Evolutionary conservation across 129 eudicot species (phyloP).

Genomic region (Helichrysum umbraculigerum): DNA sequence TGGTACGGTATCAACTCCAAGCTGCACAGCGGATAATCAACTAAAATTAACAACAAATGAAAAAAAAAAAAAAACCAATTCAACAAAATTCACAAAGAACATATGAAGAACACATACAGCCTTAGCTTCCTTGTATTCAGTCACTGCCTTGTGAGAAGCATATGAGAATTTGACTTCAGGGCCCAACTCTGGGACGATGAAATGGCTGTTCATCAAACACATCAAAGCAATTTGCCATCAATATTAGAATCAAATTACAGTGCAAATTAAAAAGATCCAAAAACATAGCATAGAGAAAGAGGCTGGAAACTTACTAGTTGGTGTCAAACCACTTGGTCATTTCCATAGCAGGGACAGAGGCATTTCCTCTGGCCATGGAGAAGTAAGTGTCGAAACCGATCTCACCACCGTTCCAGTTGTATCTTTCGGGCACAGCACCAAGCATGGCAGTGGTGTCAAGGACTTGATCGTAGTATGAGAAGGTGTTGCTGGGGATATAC

Average conservation of each 20-base stretch:
- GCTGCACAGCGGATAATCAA: slow-evolving; percentile 44
- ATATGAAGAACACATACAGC: slow-evolving; percentile 47
- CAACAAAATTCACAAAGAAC: background rate
- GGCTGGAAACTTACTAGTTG: slow-evolving; percentile 70
- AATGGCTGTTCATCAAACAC: slow-evolving; percentile 59
- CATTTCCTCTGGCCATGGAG: slow-evolving; percentile 99
- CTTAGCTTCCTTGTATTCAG: slow-evolving; percentile 81
- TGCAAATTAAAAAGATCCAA: background rate
- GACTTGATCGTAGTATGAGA: slow-evolving; percentile 90
- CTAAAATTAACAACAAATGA: background rate
- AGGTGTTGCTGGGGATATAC: too few species aligned
- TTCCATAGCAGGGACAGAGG: slow-evolving; percentile 99
- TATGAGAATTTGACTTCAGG: slow-evolving; percentile 69
- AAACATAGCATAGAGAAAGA: background rate
- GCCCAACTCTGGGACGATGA: slow-evolving; percentile 79
- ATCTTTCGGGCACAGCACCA: slow-evolving; percentile 91
- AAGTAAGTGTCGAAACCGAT: slow-evolving; percentile 88
- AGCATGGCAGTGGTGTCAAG: slow-evolving; percentile 97
- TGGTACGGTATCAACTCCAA: slow-evolving; percentile 93
- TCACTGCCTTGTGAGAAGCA: slow-evolving; percentile 81
- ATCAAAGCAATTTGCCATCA: slow-evolving; percentile 11
- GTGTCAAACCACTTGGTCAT: slow-evolving; percentile 99
- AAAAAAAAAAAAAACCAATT: background rate
- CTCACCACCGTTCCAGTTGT: slow-evolving; percentile 95
- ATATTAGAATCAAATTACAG: background rate